Evolutionary conservation across 306 rosid genomes (phyloP).

Genomic region (Prunus padus): DNA sequence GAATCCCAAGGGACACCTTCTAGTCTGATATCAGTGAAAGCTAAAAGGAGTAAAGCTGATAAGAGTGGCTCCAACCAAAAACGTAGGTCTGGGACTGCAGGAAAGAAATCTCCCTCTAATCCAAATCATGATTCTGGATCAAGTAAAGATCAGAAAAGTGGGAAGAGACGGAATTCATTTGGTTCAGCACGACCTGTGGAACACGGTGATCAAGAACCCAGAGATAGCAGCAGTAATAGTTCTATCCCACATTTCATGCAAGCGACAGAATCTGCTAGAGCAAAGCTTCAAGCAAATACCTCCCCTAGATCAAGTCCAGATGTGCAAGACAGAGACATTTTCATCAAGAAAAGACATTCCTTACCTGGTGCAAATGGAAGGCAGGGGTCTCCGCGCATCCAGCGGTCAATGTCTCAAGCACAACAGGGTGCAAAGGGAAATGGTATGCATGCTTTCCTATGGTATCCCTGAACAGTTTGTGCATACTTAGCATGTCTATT

Average conservation of each 20-base stretch:
- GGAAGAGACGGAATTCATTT: slow-evolving; percentile 70
- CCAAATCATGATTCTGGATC: slow-evolving; percentile 58
- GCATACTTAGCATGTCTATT: background rate
- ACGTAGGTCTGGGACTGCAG: slow-evolving; percentile 40
- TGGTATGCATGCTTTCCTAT: slow-evolving; percentile 35
- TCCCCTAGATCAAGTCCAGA: slow-evolving; percentile 97
- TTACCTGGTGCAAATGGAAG: slow-evolving; percentile 78
- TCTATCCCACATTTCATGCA: slow-evolving; percentile 91
- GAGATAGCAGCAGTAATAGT: slow-evolving; percentile 55
- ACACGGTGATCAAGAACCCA: slow-evolving; percentile 58
- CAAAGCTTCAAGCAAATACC: slow-evolving; percentile 63
- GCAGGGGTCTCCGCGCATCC: slow-evolving; percentile 84
- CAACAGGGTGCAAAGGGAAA: slow-evolving; percentile 60
- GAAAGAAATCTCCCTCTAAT: slow-evolving; percentile 61
- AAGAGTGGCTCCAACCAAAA: slow-evolving; percentile 53
- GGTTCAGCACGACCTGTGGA: slow-evolving; percentile 59
- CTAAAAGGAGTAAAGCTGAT: slow-evolving; percentile 39
- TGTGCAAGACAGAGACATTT: slow-evolving; percentile 62
- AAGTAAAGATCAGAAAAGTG: slow-evolving; percentile 62
- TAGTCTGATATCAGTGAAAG: slow-evolving; percentile 75
- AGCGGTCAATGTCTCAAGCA: slow-evolving; percentile 59
- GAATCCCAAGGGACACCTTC: slow-evolving; percentile 94
- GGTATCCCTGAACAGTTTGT: slow-evolving; percentile 27
- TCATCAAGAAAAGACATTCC: slow-evolving; percentile 82
- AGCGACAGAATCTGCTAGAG: slow-evolving; percentile 94